Conservation (phyloP, 169 alveolate genomes). For the Perkinsus olseni region DNA sequence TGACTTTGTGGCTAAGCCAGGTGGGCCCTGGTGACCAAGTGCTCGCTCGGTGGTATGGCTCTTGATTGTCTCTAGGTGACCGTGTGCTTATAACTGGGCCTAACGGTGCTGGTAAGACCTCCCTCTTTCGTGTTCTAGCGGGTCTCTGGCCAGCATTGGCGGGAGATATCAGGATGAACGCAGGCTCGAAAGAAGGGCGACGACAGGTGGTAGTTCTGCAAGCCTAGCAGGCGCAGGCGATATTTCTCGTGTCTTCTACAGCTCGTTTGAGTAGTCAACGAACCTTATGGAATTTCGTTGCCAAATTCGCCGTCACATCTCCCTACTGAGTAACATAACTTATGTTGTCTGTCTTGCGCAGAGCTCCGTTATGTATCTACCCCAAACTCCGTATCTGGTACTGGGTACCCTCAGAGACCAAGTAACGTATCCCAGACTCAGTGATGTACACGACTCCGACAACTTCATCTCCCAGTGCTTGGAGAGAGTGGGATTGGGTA, state of each 20-base stretch:
- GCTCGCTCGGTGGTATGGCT: neutral
- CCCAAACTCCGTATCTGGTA: neutral
- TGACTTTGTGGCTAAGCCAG: neutral
- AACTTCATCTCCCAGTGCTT: neutral
- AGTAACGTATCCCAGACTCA: neutral
- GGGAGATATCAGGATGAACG: neutral
- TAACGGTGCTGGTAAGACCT: constrained; percentile 6
- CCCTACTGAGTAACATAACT: too few species aligned
- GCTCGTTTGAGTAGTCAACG: too few species aligned
- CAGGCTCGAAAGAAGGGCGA: neutral
- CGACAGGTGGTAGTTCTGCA: neutral
- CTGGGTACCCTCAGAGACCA: neutral
- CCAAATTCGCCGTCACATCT: too few species aligned
- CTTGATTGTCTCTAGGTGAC: neutral
- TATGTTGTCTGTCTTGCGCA: neutral
- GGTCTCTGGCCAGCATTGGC: neutral
- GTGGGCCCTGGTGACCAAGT: neutral
- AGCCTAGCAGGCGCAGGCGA: too few species aligned
- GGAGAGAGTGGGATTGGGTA: neutral
- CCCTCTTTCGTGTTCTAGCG: constrained; percentile 5
- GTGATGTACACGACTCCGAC: neutral
- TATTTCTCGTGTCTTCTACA: too few species aligned
- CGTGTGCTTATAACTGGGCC: constrained; percentile 7
- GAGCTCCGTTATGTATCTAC: neutral
- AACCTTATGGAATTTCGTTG: too few species aligned